phyloP scores from a whole-genome alignment of 2,329 filamentous ascomycete genomes.

The Parafenestella ontariensis region DNA sequence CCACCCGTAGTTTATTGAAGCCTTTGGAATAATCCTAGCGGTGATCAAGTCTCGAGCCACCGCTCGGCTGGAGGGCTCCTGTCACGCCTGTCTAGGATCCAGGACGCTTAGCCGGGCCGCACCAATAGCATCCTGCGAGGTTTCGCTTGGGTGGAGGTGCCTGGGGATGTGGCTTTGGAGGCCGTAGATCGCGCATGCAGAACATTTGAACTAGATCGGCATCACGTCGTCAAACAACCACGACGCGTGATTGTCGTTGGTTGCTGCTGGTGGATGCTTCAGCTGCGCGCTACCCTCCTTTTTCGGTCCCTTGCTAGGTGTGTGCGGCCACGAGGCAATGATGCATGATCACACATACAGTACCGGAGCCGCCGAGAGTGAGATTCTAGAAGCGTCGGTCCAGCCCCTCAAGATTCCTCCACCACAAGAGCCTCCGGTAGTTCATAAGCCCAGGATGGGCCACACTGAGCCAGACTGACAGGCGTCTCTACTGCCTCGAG shows the following conservation, averaged over 20 bases:
- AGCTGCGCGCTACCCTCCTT: slow-evolving; percentile 32
- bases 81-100: slow-evolving; percentile 21
- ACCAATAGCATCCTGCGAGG: background rate
- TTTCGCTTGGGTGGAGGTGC: slow-evolving; percentile 16
- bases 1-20: slow-evolving; percentile 37
- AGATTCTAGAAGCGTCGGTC: slow-evolving; percentile 14
- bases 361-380: slow-evolving; percentile 21
- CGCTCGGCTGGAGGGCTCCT: slow-evolving; percentile 30
- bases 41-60: slow-evolving; percentile 44
- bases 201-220: slow-evolving; percentile 16
- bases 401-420: background rate
- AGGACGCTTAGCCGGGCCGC: background rate
- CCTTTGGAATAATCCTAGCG: slow-evolving; percentile 42
- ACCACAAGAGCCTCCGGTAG: slow-evolving; percentile 4
- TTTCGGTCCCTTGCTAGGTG: slow-evolving; percentile 2
- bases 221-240: slow-evolving; percentile 8
- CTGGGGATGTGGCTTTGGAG: slow-evolving; percentile 30
- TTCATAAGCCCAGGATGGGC: background rate
- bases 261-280: slow-evolving; percentile 12
- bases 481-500: slow-evolving; percentile 25
- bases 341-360: slow-evolving; percentile 20
- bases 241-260: slow-evolving; percentile 15
- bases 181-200: slow-evolving; percentile 13
- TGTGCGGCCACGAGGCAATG: slow-evolving; percentile 14
- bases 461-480: slow-evolving; percentile 18